phyloP scores from a whole-genome alignment of 163 green algal species.

The Scenedesmus sp. region DNA sequence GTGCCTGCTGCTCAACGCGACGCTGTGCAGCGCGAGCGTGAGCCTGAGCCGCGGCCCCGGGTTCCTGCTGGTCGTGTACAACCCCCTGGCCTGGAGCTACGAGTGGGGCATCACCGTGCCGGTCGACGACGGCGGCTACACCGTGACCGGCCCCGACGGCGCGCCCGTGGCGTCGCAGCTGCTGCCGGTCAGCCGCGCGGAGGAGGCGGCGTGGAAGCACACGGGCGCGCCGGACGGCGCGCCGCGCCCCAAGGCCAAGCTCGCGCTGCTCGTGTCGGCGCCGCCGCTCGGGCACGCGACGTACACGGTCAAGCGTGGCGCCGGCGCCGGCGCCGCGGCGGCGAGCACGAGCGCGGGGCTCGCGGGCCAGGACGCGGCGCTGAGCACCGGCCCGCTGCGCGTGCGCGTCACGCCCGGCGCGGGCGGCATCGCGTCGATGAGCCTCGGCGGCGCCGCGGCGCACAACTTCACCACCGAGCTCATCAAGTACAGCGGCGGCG shows the following conservation, averaged over 20 bases:
- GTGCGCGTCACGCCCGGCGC: not conserved
- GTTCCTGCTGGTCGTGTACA: conserved; percentile 77
- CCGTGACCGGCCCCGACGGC: not conserved
- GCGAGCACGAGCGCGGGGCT: no score
- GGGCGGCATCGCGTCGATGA: not conserved
- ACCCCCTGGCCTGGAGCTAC: conserved; percentile 72
- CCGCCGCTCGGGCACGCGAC: conserved; percentile 67
- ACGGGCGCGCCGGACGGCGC: no score
- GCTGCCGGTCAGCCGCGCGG: not conserved
- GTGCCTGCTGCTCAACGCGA: conserved; percentile 73
- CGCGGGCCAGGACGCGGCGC: not conserved
- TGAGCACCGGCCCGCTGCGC: not conserved
- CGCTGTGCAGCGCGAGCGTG: conserved; percentile 56
- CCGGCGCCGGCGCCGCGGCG: no score
- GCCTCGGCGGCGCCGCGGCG: not conserved
- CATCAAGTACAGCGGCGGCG: not conserved
- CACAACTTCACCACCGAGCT: not conserved
- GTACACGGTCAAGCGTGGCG: conserved; percentile 46
- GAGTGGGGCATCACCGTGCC: conserved; percentile 68
- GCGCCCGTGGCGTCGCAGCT: not conserved
- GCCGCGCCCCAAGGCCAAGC: conserved; percentile 40
- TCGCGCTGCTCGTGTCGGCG: conserved; percentile 67
- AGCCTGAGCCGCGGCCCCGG: not conserved
- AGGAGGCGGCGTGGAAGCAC: no score
- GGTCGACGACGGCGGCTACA: conserved; percentile 25